Base-by-base conservation (phyloP, 495 filamentous ascomycete genomes). In the Bacidia rubella region DNA sequence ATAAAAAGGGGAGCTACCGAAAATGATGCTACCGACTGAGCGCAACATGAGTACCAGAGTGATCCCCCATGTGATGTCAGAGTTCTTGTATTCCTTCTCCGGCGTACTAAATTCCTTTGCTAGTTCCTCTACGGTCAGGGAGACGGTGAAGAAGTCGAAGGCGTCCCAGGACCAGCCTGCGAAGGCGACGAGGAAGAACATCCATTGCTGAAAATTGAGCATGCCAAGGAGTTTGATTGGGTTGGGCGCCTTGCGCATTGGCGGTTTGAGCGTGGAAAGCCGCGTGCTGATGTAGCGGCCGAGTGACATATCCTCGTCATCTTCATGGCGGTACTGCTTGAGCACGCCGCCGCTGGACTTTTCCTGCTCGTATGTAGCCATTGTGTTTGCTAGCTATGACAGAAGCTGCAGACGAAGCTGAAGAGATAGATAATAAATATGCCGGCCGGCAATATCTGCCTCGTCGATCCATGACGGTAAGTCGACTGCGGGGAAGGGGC, bases 131-230 rank as follows among this genome's bases (percentile, higher is more conserved):
- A 87, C 78, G 0, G 86, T 88, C 51, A 94, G 65, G 5, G 82
- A 86, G 58, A 92, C 86, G 55, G 85, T 90, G 71, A 94, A 94
- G 72, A 94, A 94, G 62, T 94, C 87, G 55, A 92, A 90, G 12
- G 87, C 79, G 63, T 94, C 87, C 84, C 86, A 90, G 0, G 81
- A 79, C 85, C 85, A 90, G 11, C 76, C 85, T 17, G 74, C 55
- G 54, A 70, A 65, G 54, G 67, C 58, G 57, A 80, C 78, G 27
- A 74, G 62, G 66, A 94, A 93, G 66, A 90, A 90, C 20, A 88
- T 71, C 89, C 89, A 95, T 69, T 95, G 85, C 40, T 79, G 80
- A 32, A 65, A 62, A 57, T 74, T 90, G 41, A 95, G 68, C 63
- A 85, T 71, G n/a, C 68, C 65, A 21, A 95, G 62, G 1, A 86